phyloP scores from a whole-genome alignment of 768 basidiomycete species.

The Boletus reticulatus region DNA sequence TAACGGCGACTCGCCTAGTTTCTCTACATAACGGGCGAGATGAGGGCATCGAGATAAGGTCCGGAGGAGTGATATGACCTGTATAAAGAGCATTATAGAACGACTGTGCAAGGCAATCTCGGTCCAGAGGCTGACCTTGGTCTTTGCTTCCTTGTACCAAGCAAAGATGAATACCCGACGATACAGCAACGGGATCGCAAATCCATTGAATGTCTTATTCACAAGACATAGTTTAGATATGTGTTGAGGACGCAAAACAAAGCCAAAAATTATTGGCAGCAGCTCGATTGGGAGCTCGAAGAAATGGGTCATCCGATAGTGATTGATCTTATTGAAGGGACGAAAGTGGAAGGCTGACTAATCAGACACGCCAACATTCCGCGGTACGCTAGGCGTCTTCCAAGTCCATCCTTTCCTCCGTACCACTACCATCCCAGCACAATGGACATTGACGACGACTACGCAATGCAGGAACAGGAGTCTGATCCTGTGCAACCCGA shows the following conservation, averaged over 20 bases:
- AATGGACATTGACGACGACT: conserved; percentile 37
- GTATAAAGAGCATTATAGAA: neutral
- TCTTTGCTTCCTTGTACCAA: conserved; percentile 68
- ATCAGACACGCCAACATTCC: conserved; percentile 5
- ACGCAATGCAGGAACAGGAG: conserved; percentile 26
- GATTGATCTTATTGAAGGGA: neutral
- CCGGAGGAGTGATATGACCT: conserved; percentile 62
- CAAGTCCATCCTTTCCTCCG: conserved; percentile 15
- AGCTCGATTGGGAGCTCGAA: conserved; percentile 66
- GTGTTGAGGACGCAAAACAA: conserved; percentile 51
- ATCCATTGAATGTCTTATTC: conserved; percentile 50
- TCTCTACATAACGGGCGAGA: conserved; percentile 56
- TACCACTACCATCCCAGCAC: conserved; percentile 26
- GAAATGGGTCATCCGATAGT: conserved; percentile 37
- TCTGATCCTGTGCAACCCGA: conserved; percentile 29
- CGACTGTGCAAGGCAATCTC: neutral
- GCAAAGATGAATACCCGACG: conserved; percentile 58
- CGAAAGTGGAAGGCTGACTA: conserved; percentile 24
- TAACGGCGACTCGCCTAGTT: conserved; percentile 48
- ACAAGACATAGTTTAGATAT: conserved; percentile 55
- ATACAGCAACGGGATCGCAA: conserved; percentile 55
- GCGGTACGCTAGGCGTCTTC: neutral
- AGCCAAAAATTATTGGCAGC: conserved; percentile 51
- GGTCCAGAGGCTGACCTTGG: conserved; percentile 41
- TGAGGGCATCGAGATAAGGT: conserved; percentile 55